These are phyloP conservation scores for Salix arbutifolia DNA, from an alignment of 345 rosid genomes.

Conservation along the genomic window DNA sequence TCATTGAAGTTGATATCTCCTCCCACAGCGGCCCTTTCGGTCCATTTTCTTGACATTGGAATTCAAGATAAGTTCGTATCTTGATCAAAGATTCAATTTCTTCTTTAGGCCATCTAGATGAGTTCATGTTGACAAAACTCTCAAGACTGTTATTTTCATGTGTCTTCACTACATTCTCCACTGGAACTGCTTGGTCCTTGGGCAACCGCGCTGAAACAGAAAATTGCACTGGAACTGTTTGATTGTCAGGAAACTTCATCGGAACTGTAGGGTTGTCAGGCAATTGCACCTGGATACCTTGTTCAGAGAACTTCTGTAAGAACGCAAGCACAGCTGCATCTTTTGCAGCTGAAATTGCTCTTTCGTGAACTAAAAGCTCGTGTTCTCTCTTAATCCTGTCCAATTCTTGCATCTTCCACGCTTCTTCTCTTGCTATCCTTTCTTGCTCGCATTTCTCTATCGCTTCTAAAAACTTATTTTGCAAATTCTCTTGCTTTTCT, in stretches of 20 bases:
- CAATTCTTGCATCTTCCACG: slow-evolving; percentile 29
- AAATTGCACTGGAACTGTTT: background rate
- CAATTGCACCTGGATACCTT: slow-evolving; percentile 10
- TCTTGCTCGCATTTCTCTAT: slow-evolving; percentile 27
- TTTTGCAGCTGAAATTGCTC: slow-evolving; percentile 30
- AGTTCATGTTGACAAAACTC: slow-evolving; percentile 10
- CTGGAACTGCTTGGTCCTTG: slow-evolving; percentile 1
- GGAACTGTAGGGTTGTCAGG: slow-evolving; percentile 2
- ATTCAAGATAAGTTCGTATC: slow-evolving; percentile 21
- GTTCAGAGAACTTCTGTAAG: slow-evolving; percentile 29
- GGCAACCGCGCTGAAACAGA: background rate
- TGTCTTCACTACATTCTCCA: slow-evolving; percentile 10
- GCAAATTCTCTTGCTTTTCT: slow-evolving; percentile 30
- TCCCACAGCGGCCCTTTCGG: slow-evolving; percentile 32
- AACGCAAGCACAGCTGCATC: slow-evolving; percentile 31
- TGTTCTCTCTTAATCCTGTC: slow-evolving; percentile 31
- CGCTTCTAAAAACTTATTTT: slow-evolving; percentile 23
- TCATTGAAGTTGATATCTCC: slow-evolving; percentile 28
- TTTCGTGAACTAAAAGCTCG: slow-evolving; percentile 19
- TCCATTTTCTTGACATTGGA: slow-evolving; percentile 22
- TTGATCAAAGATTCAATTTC: slow-evolving; percentile 30
- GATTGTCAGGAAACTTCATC: slow-evolving; percentile 10
- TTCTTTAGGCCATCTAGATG: slow-evolving; percentile 34
- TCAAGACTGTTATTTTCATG: slow-evolving; percentile 4
- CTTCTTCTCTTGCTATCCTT: slow-evolving; percentile 29